These are phyloP conservation scores for Bipolaris victoriae DNA, from an alignment of 2,329 filamentous ascomycete genomes.

Conservation along the genomic window DNA sequence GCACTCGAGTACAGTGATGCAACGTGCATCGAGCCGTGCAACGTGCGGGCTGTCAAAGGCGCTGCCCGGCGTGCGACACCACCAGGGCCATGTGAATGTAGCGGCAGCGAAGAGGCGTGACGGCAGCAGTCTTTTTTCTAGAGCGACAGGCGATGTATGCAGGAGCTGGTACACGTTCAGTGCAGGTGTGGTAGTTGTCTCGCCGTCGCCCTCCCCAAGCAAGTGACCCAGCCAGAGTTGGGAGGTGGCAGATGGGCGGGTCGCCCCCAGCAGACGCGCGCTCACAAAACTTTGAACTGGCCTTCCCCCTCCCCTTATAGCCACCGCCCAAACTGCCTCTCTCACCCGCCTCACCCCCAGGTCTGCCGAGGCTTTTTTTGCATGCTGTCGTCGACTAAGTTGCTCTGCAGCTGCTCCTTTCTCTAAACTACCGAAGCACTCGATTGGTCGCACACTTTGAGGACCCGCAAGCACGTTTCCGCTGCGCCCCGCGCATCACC, in stretches of 20 bases:
- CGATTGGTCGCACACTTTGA: slow-evolving; percentile 18
- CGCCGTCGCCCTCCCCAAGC: slow-evolving; percentile 10
- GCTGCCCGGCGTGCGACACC: not conserved
- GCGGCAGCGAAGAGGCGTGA: not conserved
- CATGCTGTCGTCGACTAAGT: slow-evolving; percentile 23
- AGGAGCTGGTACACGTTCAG: slow-evolving; percentile 3
- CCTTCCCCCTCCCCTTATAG: slow-evolving; percentile 1
- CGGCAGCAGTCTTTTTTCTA: not conserved
- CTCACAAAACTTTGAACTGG: slow-evolving; percentile 25
- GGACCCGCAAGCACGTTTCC: slow-evolving; percentile 30
- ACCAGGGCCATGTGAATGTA: not conserved
- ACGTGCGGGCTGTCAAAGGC: slow-evolving; percentile 6
- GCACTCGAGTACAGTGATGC: slow-evolving; percentile 22
- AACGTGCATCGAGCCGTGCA: slow-evolving; percentile 5
- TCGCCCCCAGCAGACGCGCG: slow-evolving; percentile 17
- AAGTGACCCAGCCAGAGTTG: slow-evolving; percentile 15
- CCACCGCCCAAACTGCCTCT: slow-evolving; percentile 13
- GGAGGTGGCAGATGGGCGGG: slow-evolving; percentile 13
- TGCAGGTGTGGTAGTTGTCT: slow-evolving; percentile 3
- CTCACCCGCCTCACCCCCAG: slow-evolving; percentile 10
- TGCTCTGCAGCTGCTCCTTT: slow-evolving; percentile 34
- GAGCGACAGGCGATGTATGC: not conserved
- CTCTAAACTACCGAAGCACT: slow-evolving; percentile 24
- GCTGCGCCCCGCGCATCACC: slow-evolving; percentile 39
- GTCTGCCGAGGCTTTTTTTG: slow-evolving; percentile 18